These are phyloP conservation scores for Blastocystis sp. DNA, from an alignment of 352 stramenopile genomes.

Conservation along the genomic window DNA sequence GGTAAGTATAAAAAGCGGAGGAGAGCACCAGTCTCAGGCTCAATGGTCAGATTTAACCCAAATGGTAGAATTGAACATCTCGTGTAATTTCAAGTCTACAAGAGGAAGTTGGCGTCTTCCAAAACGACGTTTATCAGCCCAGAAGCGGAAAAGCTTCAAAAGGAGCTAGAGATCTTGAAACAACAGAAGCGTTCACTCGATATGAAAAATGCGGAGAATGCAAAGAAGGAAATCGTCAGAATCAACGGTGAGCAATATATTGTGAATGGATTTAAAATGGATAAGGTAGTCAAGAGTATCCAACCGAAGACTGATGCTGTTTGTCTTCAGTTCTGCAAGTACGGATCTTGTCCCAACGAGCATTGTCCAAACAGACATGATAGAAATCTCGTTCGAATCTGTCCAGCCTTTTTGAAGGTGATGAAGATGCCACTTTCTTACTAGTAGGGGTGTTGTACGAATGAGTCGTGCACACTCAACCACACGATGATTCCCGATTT, in stretches of 20 bases:
- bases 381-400: background rate
- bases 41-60: constrained; percentile 1
- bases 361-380: constrained; percentile 23
- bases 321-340: constrained; percentile 41
- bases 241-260: constrained; percentile 53
- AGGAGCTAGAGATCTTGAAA: background rate
- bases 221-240: background rate
- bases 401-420: constrained; percentile 35
- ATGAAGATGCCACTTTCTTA: background rate
- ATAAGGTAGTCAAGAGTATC: background rate
- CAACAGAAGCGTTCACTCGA: background rate
- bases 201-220: background rate
- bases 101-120: background rate
- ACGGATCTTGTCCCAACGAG: background rate
- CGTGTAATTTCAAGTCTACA: background rate
- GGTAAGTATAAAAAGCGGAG: background rate
- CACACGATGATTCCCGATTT: constrained; percentile 19
- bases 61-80: background rate
- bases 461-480: constrained; percentile 21
- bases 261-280: constrained; percentile 34
- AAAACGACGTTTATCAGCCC: constrained; percentile 17
- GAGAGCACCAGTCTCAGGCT: background rate
- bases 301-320: background rate
- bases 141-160: background rate
- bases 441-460: constrained; percentile 18